Conservation (phyloP, 768 basidiomycete species). For the Termitomyces bulborhizus region DNA sequence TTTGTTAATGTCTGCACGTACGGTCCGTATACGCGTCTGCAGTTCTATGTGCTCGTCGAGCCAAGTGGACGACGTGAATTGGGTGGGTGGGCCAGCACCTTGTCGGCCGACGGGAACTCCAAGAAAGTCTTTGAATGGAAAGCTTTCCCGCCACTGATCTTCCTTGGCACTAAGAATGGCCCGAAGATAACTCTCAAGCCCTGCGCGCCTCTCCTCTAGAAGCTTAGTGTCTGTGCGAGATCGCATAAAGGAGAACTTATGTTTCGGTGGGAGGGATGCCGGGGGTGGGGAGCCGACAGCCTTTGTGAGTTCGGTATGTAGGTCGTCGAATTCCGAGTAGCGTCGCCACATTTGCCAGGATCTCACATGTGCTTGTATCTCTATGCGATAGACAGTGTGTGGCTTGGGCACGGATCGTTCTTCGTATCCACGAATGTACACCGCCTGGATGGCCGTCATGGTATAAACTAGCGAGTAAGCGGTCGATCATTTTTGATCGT, state of each 20-base stretch:
- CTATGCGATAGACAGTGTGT: conserved; percentile 79
- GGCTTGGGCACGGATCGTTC: conserved; percentile 63
- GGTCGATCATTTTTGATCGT: conserved; percentile 5
- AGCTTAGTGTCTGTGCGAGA: conserved; percentile 52
- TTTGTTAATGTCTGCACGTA: conserved; percentile 82
- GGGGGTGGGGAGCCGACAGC: conserved; percentile 82
- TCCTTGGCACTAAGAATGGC: conserved; percentile 81
- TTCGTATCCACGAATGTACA: conserved; percentile 65
- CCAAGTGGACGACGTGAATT: conserved; percentile 79
- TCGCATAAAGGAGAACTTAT: conserved; percentile 61
- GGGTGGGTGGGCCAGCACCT: conserved; percentile 28
- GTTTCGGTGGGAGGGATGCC: conserved; percentile 77
- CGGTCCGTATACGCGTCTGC: conserved; percentile 68
- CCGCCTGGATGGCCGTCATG: conserved; percentile 74
- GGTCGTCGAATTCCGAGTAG: conserved; percentile 90
- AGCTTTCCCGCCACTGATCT: conserved; percentile 72
- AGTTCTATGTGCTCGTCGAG: conserved; percentile 83
- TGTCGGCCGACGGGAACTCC: conserved; percentile 69
- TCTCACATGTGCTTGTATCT: conserved; percentile 82
- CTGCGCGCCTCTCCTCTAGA: conserved; percentile 69
- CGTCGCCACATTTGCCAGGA: conserved; percentile 94
- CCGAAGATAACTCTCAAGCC: conserved; percentile 81
- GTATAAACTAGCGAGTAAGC: conserved; percentile 1
- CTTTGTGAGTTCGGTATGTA: conserved; percentile 76
- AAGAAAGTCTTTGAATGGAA: conserved; percentile 82